phyloP scores from a whole-genome alignment of 1,284 basidiomycete genomes.

The Leucoagaricus sp. region DNA sequence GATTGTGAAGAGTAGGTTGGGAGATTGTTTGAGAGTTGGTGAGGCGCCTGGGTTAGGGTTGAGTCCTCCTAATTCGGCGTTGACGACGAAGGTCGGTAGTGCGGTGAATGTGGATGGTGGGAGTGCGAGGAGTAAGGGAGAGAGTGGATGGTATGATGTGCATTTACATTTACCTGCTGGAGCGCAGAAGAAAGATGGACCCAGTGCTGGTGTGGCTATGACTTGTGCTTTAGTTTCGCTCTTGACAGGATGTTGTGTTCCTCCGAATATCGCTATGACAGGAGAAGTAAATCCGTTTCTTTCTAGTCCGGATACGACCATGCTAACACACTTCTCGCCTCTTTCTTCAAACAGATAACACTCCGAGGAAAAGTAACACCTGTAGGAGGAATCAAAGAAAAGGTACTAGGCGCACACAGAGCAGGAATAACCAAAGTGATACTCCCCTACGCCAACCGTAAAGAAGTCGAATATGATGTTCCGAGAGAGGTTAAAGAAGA shows the following conservation, averaged over 20 bases:
- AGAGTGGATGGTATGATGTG: constrained; percentile 56
- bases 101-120: background rate
- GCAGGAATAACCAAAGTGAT: constrained; percentile 82
- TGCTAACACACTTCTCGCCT: background rate
- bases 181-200: constrained; percentile 90
- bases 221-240: constrained; percentile 84
- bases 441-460: constrained; percentile 79
- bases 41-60: no score
- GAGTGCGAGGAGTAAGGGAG: background rate
- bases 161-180: constrained; percentile 89
- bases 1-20: constrained; percentile 65
- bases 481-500: constrained; percentile 68
- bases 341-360: constrained; percentile 55
- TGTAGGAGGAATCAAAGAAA: constrained; percentile 84
- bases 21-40: constrained; percentile 79
- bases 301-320: background rate
- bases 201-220: constrained; percentile 88
- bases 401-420: constrained; percentile 80
- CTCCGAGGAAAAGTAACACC: constrained; percentile 78
- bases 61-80: no score
- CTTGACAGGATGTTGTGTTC: constrained; percentile 72
- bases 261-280: constrained; percentile 78
- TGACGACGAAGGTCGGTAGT: background rate
- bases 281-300: constrained; percentile 65
- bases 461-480: constrained; percentile 85